Percentiles rank a stretch among this genome's conserved stretches.
Conservation (phyloP, 2,329 filamentous ascomycete species). For the Colletotrichum melonis region DNA sequence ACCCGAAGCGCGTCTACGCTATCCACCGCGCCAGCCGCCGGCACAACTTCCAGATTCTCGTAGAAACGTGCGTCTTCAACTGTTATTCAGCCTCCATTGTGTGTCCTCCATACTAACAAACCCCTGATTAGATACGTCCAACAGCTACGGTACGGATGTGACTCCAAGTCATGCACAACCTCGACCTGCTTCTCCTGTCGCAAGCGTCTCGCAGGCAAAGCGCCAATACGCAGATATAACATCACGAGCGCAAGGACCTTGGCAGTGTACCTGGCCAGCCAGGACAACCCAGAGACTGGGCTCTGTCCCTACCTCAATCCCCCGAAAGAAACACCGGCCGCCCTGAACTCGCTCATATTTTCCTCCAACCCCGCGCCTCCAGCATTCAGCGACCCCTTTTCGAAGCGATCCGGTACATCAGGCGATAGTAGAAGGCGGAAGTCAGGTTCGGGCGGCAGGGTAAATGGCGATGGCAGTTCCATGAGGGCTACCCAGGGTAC, state of each 20-base stretch:
- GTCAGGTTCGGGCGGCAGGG: background rate
- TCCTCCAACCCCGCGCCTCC: conserved; percentile 45
- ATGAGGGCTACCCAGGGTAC: background rate
- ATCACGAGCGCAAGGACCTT: conserved; percentile 84
- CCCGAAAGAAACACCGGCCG: conserved; percentile 55
- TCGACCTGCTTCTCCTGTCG: conserved; percentile 85
- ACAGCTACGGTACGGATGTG: conserved; percentile 87
- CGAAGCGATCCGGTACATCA: conserved; percentile 28
- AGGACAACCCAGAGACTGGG: conserved; percentile 78
- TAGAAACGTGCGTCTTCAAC: conserved; percentile 68
- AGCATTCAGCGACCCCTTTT: conserved; percentile 28
- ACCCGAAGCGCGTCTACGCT: conserved; percentile 70
- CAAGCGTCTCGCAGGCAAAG: conserved; percentile 72
- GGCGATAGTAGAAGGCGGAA: conserved; percentile 24
- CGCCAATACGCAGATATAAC: conserved; percentile 82
- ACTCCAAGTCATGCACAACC: conserved; percentile 74
- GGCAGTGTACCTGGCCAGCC: conserved; percentile 82
- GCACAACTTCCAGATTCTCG: conserved; percentile 73
- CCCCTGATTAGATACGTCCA: conserved; percentile 72
- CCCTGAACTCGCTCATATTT: conserved; percentile 61
- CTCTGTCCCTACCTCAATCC: conserved; percentile 69
- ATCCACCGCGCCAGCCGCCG: conserved; percentile 71
- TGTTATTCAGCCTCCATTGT: conserved; percentile 28
- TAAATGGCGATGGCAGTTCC: conserved; percentile 2
- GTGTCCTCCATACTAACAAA: conserved; percentile 33